These are phyloP conservation scores for Suillus occidentalis DNA, from an alignment of 768 basidiomycete species.

Conservation along the genomic window DNA sequence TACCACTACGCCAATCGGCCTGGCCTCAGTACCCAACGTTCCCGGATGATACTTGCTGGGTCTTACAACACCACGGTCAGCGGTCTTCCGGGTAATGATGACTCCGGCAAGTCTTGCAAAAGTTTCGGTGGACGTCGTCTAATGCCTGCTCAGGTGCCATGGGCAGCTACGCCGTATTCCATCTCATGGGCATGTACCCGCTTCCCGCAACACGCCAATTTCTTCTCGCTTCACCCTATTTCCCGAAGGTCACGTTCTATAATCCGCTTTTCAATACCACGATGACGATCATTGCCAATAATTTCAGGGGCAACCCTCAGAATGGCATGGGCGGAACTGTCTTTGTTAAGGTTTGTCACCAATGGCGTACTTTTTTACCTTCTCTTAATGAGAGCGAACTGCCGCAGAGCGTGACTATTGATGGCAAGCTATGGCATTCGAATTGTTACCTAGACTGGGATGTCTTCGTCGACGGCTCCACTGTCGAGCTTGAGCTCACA, in stretches of 20 bases:
- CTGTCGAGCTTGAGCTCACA: conserved; percentile 56
- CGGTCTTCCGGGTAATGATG: conserved; percentile 67
- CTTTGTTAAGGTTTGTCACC: conserved; percentile 50
- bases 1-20: conserved; percentile 67
- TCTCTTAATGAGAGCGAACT: background rate
- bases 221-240: conserved; percentile 62
- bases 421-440: conserved; percentile 58
- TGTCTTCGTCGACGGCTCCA: conserved; percentile 52
- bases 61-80: conserved; percentile 56
- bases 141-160: conserved; percentile 43
- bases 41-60: conserved; percentile 53
- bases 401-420: conserved; percentile 52
- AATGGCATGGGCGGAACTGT: conserved; percentile 54
- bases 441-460: conserved; percentile 70
- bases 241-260: conserved; percentile 58
- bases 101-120: conserved; percentile 29
- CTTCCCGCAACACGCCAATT: conserved; percentile 60
- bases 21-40: conserved; percentile 55
- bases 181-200: conserved; percentile 61
- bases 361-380: background rate
- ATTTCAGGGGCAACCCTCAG: conserved; percentile 52
- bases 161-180: conserved; percentile 61
- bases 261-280: conserved; percentile 59
- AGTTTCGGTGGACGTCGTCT: background rate
- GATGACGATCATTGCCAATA: conserved; percentile 50